phyloP scores from a whole-genome alignment of 495 filamentous ascomycete species.

The Penicillium longicatenatum region DNA sequence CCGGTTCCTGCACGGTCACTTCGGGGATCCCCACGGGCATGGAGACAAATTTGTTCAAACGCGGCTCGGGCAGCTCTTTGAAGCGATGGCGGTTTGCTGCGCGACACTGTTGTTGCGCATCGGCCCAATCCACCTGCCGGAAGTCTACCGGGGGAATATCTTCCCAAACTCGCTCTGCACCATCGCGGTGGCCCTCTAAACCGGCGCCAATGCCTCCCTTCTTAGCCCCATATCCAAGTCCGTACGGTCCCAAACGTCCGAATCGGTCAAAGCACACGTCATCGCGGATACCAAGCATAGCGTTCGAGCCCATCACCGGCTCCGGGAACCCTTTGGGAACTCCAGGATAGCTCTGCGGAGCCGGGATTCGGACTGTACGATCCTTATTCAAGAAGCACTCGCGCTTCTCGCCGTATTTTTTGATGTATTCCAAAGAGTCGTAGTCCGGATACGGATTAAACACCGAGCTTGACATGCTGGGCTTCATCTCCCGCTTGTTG shows the following conservation, averaged over 20 bases:
- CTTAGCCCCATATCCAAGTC: conserved; percentile 75
- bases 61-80: conserved; percentile 45
- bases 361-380: conserved; percentile 62
- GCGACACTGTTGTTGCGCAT: conserved; percentile 69
- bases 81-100: conserved; percentile 72
- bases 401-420: conserved; percentile 61
- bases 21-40: conserved; percentile 44
- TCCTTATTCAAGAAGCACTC: conserved; percentile 77
- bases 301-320: conserved; percentile 78
- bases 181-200: conserved; percentile 75
- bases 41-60: conserved; percentile 45
- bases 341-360: conserved; percentile 69
- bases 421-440: conserved; percentile 56
- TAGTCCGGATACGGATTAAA: conserved; percentile 75
- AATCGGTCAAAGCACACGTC: conserved; percentile 94
- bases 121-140: conserved; percentile 70
- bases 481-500: conserved; percentile 25
- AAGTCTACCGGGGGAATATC: conserved; percentile 71
- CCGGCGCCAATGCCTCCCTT: conserved; percentile 82
- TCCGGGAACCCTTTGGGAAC: conserved; percentile 81
- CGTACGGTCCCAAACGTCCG: conserved; percentile 86
- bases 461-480: conserved; percentile 50
- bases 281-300: conserved; percentile 75
- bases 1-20: conserved; percentile 9
- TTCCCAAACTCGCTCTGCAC: conserved; percentile 72